phyloP scores from a whole-genome alignment of 139 green algal species.

The Closterium sp. region DNA sequence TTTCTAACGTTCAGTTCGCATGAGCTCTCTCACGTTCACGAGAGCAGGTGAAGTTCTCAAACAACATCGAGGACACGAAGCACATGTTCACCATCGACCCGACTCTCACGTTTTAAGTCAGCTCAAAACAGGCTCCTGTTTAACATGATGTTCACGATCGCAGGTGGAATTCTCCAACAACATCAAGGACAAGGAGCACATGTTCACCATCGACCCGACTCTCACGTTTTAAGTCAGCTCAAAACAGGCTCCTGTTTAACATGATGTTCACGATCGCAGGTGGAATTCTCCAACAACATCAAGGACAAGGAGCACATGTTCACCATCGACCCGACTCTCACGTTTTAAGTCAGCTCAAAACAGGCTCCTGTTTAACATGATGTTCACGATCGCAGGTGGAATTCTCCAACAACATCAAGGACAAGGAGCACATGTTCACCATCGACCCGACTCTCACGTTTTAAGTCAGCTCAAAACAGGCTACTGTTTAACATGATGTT shows the following conservation, averaged over 20 bases:
- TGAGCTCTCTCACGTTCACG: not conserved
- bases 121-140: too few relatives aligned
- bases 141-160: not conserved
- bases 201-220: constrained; percentile 26
- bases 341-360: too few relatives aligned
- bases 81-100: constrained; percentile 30
- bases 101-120: not conserved
- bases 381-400: too few relatives aligned
- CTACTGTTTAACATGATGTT: too few relatives aligned
- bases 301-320: constrained; percentile 18
- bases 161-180: constrained; percentile 19
- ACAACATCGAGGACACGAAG: constrained; percentile 11
- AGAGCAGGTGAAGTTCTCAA: constrained; percentile 5
- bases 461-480: too few relatives aligned
- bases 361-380: too few relatives aligned
- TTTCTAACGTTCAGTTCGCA: too few relatives aligned
- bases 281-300: constrained; percentile 27
- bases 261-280: too few relatives aligned
- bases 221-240: too few relatives aligned
- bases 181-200: constrained; percentile 19
- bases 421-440: constrained; percentile 13
- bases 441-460: constrained; percentile 19
- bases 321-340: constrained; percentile 22
- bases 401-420: constrained; percentile 26
- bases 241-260: too few relatives aligned